Evolutionary conservation across 225 moss, liverwort and hornwort species (phyloP).

Genomic region (Climacium dendroides): DNA sequence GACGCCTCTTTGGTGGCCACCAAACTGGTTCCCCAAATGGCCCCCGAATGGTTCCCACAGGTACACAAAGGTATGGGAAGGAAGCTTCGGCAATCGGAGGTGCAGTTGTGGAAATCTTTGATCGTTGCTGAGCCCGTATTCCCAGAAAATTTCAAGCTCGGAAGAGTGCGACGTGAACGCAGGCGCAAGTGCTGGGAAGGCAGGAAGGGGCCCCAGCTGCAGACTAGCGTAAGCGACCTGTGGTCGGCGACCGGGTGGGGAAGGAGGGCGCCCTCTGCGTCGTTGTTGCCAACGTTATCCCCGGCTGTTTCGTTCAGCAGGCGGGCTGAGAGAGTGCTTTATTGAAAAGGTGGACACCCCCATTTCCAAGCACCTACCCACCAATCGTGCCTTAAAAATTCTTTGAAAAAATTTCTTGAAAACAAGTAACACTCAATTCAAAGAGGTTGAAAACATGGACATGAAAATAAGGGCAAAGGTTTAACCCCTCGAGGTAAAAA

Average conservation of each 20-base stretch:
- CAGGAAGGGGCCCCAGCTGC: background rate
- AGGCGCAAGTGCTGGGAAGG: background rate
- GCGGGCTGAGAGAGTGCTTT: background rate
- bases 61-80: background rate
- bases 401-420: too few species aligned
- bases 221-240: background rate
- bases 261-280: background rate
- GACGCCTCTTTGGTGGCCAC: background rate
- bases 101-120: background rate
- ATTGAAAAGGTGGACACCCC: fast-evolving
- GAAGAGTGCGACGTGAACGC: background rate
- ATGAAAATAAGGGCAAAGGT: background rate
- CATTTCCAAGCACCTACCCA: background rate
- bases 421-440: background rate
- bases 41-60: background rate
- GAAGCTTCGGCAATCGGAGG: background rate
- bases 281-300: background rate
- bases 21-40: background rate
- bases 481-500: too few species aligned
- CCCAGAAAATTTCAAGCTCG: background rate
- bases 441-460: background rate
- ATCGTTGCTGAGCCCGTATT: background rate
- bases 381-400: background rate
- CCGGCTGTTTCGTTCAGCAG: background rate
- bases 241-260: background rate